phyloP scores from a whole-genome alignment of 331 rosid species.

The Pyrus hybrid region DNA sequence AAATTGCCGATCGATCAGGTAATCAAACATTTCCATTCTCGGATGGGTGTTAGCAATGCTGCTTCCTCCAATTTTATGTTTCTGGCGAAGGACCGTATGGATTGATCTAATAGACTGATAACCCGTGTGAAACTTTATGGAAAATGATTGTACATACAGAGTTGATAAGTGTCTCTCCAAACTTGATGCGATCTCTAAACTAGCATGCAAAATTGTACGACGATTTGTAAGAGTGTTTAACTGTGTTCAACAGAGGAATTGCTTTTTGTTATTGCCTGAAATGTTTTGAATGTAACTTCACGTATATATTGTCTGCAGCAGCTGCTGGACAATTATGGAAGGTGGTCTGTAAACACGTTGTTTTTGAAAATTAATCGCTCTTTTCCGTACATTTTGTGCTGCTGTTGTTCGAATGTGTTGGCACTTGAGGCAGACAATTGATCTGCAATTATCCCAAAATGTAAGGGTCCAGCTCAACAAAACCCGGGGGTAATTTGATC shows the following conservation, averaged over 20 bases:
- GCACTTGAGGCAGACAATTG: too few relatives aligned
- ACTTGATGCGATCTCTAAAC: constrained; percentile 4
- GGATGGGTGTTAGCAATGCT: not conserved
- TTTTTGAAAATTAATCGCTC: not conserved
- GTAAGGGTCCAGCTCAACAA: too few relatives aligned
- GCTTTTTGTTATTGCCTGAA: not conserved
- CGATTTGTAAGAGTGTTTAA: not conserved
- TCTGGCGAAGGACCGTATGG: not conserved
- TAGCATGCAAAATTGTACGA: not conserved
- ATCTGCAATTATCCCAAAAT: too few relatives aligned
- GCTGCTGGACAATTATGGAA: not conserved
- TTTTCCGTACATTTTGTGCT: too few relatives aligned
- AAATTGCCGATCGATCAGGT: not conserved
- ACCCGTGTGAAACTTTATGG: not conserved
- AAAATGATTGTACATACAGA: constrained; percentile 4
- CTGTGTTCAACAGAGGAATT: not conserved
- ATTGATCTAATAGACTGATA: not conserved
- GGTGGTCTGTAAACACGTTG: not conserved
- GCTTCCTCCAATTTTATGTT: not conserved
- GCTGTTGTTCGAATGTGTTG: too few relatives aligned
- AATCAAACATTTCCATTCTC: not conserved
- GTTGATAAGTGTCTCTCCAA: not conserved
- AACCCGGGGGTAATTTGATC: too few relatives aligned
- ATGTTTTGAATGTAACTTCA: not conserved
- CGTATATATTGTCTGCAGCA: not conserved